phyloP scores from a whole-genome alignment of 2,329 filamentous ascomycete genomes.

The Ophiostoma pallidulum region DNA sequence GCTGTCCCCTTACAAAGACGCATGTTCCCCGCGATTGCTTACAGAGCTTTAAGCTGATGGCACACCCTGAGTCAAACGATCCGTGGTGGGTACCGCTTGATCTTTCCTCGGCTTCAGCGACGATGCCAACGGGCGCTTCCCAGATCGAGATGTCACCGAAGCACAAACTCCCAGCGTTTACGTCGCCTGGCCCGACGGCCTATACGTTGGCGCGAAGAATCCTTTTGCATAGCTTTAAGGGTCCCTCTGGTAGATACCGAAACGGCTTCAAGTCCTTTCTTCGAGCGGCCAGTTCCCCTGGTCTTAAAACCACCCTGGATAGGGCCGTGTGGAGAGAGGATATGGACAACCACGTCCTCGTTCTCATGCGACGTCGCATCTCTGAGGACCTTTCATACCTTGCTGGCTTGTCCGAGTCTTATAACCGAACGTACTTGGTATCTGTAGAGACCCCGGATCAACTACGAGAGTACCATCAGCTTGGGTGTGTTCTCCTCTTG shows the following conservation, averaged over 20 bases:
- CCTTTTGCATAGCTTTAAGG: slow-evolving; percentile 22
- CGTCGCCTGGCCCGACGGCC: slow-evolving; percentile 12
- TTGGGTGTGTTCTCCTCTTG: slow-evolving; percentile 10
- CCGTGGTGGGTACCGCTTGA: slow-evolving; percentile 47
- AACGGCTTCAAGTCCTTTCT: slow-evolving; percentile 9
- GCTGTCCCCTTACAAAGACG: slow-evolving; percentile 13
- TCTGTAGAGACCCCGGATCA: slow-evolving; percentile 23
- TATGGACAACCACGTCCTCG: slow-evolving; percentile 46
- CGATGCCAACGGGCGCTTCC: not conserved
- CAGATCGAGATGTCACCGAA: not conserved
- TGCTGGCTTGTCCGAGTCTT: slow-evolving; percentile 21
- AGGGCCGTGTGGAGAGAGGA: slow-evolving; percentile 39
- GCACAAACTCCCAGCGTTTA: too few relatives aligned
- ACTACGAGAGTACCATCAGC: not conserved
- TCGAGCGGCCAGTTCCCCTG: not conserved
- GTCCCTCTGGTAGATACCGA: slow-evolving; percentile 13
- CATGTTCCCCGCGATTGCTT: slow-evolving; percentile 42
- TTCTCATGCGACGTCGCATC: slow-evolving; percentile 38
- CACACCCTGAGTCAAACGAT: slow-evolving; percentile 41
- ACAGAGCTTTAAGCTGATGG: slow-evolving; percentile 48
- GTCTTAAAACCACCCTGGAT: not conserved
- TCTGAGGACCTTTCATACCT: slow-evolving; percentile 37
- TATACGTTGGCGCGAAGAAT: slow-evolving; percentile 27
- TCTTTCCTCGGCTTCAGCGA: slow-evolving; percentile 1
- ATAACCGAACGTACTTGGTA: slow-evolving; percentile 31